These are phyloP conservation scores for Opeltia flavorubescens DNA, from an alignment of 495 filamentous ascomycete species.

Conservation along the genomic window DNA sequence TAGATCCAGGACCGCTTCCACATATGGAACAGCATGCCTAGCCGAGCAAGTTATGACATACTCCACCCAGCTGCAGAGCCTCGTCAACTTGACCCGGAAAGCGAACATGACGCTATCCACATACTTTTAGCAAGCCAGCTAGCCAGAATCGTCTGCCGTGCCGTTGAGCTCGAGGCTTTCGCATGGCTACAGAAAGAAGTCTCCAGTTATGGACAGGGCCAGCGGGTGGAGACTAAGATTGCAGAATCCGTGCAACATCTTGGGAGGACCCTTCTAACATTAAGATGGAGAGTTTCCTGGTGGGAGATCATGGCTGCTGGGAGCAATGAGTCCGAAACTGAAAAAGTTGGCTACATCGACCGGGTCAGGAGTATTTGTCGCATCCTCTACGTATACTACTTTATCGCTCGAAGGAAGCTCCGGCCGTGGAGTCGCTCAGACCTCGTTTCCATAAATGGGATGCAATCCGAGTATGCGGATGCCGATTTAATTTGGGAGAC, in stretches of 20 bases:
- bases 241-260: constrained; percentile 31
- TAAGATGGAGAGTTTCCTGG: constrained; percentile 37
- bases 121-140: constrained; percentile 34
- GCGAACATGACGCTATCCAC: constrained; percentile 25
- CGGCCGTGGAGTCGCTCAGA: constrained; percentile 30
- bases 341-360: constrained; percentile 33
- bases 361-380: constrained; percentile 33
- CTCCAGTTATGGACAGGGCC: constrained; percentile 38
- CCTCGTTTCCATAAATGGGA: constrained; percentile 27
- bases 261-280: constrained; percentile 30
- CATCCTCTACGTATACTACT: constrained; percentile 38
- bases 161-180: constrained; percentile 38
- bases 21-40: constrained; percentile 41
- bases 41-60: constrained; percentile 32
- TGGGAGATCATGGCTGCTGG: constrained; percentile 34
- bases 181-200: constrained; percentile 34
- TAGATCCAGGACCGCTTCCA: no score
- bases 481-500: constrained; percentile 31
- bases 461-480: constrained; percentile 33
- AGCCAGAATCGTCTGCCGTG: constrained; percentile 34
- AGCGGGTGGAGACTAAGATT: constrained; percentile 34
- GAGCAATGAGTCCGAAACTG: constrained; percentile 27
- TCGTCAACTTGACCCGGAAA: constrained; percentile 28
- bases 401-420: constrained; percentile 33
- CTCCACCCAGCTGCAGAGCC: constrained; percentile 22